Base-by-base conservation (phyloP, 2,329 filamentous ascomycete species). In the Blastomyces gilchristii region DNA sequence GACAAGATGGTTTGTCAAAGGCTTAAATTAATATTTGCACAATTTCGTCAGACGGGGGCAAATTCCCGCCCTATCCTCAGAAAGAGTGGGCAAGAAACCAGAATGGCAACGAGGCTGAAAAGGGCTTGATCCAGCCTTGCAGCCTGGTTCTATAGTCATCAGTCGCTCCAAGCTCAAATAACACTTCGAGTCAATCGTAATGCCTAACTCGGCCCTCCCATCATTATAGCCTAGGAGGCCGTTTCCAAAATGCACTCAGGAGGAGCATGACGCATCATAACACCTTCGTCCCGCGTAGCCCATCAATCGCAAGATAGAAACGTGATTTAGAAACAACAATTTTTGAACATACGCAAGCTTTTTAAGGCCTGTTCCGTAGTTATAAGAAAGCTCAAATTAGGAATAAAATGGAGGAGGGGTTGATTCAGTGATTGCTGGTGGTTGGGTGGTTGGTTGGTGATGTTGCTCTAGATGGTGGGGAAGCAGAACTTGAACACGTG, bases 1-100 rank as follows among this genome's bases (percentile, higher is more conserved):
- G 41, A 59, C 25, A 59, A 47, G 14, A 59, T 41, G 57, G 22
- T 49, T 59, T 59, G 9, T 9, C 57, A 47, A 59, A 28, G 39
- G 57, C 57, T 34, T 59, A 59, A 59, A 47, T 43, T 37, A 7
- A 37, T 41, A 18, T 45, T 59, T 25, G 18, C n/a, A 8, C 41
- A 31, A 31, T 31, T 11, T 22, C 39, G 5, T 59, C 28, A n/a
- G 11, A 25, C 11, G 53, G 41, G 34, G 9, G 14, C 37, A 58
- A 12, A 18, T 37, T 12, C 31, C 22, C 12, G 14, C 41, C 25
- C 39, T 34, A 12, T 47, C 39, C 22, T 59, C 37, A 12, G 22
- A 6, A 41, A 28, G 31, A 18, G n/a, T 25, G n/a, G 37, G 25
- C 57, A 34, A 47, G 25, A 4, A 34, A 6, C 16, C 52, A 54